These are phyloP conservation scores for Coemansia sp. DNA, from an alignment of 192 early-diverging fungal species.

Conservation along the genomic window DNA sequence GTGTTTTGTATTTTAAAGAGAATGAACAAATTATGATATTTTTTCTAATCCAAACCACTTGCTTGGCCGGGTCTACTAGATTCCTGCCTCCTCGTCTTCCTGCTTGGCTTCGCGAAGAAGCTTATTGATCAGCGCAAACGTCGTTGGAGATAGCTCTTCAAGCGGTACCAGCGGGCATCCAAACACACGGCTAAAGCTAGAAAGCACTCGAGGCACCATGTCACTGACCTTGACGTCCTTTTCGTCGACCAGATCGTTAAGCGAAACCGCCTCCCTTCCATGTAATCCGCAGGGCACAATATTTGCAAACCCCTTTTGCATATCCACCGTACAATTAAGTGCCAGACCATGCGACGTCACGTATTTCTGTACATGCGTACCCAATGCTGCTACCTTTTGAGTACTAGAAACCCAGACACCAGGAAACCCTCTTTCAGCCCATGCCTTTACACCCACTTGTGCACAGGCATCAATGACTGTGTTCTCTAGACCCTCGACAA, in stretches of 20 bases:
- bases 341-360: constrained; percentile 93
- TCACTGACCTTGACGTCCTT: background rate
- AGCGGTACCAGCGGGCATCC: constrained; percentile 32
- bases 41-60: too few relatives aligned
- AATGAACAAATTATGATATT: too few relatives aligned
- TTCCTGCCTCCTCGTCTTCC: too few relatives aligned
- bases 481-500: constrained; percentile 75
- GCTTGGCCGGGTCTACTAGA: too few relatives aligned
- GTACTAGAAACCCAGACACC: constrained; percentile 88
- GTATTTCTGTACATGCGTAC: constrained; percentile 83
- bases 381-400: constrained; percentile 90
- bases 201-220: constrained; percentile 16
- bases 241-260: constrained; percentile 34
- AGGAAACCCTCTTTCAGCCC: constrained; percentile 62
- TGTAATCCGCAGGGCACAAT: constrained; percentile 88
- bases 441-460: constrained; percentile 61
- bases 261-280: constrained; percentile 74
- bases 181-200: constrained; percentile 32
- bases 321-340: constrained; percentile 88
- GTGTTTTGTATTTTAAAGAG: background rate
- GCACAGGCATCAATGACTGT: constrained; percentile 71
- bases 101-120: constrained; percentile 9
- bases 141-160: constrained; percentile 21
- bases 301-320: constrained; percentile 81
- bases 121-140: constrained; percentile 15